phyloP scores from a whole-genome alignment of 2,329 filamentous ascomycete genomes.

The Alternaria brassicae region DNA sequence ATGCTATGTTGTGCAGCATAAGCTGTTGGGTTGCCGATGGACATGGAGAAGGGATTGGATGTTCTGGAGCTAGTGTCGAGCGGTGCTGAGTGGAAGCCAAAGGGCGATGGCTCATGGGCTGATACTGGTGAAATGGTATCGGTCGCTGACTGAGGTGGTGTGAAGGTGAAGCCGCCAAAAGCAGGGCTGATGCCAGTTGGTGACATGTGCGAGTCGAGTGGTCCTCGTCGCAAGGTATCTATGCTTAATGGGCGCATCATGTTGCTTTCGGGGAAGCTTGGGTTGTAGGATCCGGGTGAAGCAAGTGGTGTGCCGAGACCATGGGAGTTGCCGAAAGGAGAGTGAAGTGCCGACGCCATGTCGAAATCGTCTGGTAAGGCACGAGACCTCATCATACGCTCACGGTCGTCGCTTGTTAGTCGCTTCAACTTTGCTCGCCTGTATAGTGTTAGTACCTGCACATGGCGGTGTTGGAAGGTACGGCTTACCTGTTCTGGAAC shows the following conservation, averaged over 20 bases:
- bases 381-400: conserved; percentile 67
- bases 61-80: conserved; percentile 48
- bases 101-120: conserved; percentile 51
- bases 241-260: conserved; percentile 73
- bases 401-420: conserved; percentile 66
- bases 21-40: conserved; percentile 39
- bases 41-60: conserved; percentile 51
- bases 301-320: conserved; percentile 58
- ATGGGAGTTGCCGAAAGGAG: conserved; percentile 57
- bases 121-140: conserved; percentile 56
- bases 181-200: conserved; percentile 71
- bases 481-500: conserved; percentile 91
- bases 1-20: conserved; percentile 51
- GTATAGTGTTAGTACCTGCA: conserved; percentile 21
- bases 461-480: background rate
- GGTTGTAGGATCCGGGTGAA: conserved; percentile 53
- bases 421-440: conserved; percentile 69
- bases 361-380: conserved; percentile 67
- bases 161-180: conserved; percentile 72
- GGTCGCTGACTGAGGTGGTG: conserved; percentile 60
- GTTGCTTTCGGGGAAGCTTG: conserved; percentile 59
- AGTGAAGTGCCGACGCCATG: conserved; percentile 65
- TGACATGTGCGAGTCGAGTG: conserved; percentile 71
- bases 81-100: conserved; percentile 48
- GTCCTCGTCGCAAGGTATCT: conserved; percentile 69